Evolutionary conservation across 441 rosid genomes (phyloP).

Genomic region (Flueggea neowawraea): DNA sequence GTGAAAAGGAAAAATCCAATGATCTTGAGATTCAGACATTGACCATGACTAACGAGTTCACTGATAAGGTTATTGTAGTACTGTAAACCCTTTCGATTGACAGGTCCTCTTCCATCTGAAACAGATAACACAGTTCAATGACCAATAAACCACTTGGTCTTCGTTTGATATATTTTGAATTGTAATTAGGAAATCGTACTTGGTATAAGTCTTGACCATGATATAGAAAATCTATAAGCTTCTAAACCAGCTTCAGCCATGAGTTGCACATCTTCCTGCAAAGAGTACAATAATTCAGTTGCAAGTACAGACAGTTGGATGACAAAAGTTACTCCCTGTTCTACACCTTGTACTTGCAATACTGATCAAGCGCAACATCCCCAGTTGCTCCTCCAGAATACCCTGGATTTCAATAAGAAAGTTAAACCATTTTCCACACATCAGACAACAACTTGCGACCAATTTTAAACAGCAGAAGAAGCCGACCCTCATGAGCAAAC

Average conservation of each 20-base stretch:
- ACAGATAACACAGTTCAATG: too few species aligned
- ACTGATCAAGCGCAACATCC: constrained; percentile 58
- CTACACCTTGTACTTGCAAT: constrained; percentile 65
- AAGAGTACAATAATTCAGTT: not conserved
- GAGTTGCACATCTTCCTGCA: constrained; percentile 68
- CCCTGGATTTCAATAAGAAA: constrained; percentile 19
- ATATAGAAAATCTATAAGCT: constrained; percentile 70
- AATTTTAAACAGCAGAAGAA: too few species aligned
- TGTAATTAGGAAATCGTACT: constrained; percentile 25
- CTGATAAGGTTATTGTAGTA: constrained; percentile 63
- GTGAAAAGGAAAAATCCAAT: not conserved
- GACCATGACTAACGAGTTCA: constrained; percentile 49
- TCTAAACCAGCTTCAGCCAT: constrained; percentile 61
- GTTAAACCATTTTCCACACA: not conserved
- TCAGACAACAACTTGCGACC: not conserved
- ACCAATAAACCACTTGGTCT: too few species aligned
- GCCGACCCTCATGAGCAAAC: constrained; percentile 32
- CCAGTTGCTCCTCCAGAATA: constrained; percentile 28
- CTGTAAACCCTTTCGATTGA: constrained; percentile 52
- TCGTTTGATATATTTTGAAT: too few species aligned
- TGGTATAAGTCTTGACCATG: constrained; percentile 75
- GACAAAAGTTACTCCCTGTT: too few species aligned
- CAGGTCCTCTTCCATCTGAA: constrained; percentile 68
- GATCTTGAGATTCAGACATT: not conserved
- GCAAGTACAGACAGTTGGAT: too few species aligned